phyloP scores from a whole-genome alignment of 352 stramenopile species.

The Phytophthora colocasiae region DNA sequence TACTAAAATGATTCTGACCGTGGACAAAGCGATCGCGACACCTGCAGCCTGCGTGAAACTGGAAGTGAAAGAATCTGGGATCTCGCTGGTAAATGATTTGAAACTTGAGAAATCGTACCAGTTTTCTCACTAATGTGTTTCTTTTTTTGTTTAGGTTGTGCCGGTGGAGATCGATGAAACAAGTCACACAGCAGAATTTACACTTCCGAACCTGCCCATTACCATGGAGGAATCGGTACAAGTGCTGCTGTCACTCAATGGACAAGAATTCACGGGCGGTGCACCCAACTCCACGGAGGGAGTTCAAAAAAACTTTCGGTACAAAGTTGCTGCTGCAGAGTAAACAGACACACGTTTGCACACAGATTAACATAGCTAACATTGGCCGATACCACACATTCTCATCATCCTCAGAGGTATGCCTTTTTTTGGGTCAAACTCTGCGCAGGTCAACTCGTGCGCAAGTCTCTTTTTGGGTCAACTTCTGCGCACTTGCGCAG shows the following conservation, averaged over 20 bases:
- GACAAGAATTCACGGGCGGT: constrained; percentile 39
- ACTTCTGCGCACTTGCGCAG: no score
- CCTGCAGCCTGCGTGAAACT: constrained; percentile 33
- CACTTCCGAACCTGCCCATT: constrained; percentile 35
- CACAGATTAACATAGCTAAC: no score
- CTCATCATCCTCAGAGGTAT: no score
- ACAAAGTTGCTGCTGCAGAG: constrained; percentile 14
- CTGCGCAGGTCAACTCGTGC: no score
- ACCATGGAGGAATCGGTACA: constrained; percentile 21
- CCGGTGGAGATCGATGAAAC: constrained; percentile 32
- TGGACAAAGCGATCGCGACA: constrained; percentile 27
- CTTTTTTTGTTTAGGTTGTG: constrained; percentile 29
- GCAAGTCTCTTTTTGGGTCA: no score
- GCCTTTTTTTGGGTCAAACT: no score
- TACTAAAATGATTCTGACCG: constrained; percentile 24
- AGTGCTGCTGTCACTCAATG: constrained; percentile 42
- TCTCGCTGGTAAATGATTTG: constrained; percentile 35
- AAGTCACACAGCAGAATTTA: constrained; percentile 31
- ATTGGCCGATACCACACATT: no score
- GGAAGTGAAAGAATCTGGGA: constrained; percentile 8
- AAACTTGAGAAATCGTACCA: no score
- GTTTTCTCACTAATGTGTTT: constrained; percentile 2
- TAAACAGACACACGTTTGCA: no score
- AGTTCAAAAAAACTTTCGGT: constrained; percentile 18
- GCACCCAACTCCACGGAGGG: not conserved